Evolutionary conservation across 768 basidiomycete species (phyloP).

Genomic region (Trametes punicea): DNA sequence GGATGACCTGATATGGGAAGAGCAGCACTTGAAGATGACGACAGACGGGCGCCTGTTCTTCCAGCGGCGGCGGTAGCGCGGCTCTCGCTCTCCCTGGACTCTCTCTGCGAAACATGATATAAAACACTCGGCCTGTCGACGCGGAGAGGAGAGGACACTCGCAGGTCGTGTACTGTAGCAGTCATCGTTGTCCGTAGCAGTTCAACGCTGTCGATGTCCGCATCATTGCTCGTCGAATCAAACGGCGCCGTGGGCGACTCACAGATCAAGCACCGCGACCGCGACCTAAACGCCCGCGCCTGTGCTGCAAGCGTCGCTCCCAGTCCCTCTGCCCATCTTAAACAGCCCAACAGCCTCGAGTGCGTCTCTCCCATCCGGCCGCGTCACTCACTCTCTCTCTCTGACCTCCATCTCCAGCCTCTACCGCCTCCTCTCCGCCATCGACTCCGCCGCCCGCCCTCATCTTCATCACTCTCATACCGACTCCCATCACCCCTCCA

Average conservation of each 20-base stretch:
- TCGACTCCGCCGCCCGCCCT: conserved; percentile 8
- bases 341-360: conserved; percentile 23
- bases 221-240: conserved; percentile 16
- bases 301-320: not conserved
- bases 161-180: no score
- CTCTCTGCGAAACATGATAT: no score
- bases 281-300: not conserved
- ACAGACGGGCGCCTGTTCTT: no score
- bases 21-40: not conserved
- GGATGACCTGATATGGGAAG: not conserved
- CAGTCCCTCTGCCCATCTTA: not conserved
- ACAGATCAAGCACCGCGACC: conserved; percentile 11
- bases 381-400: conserved; percentile 4
- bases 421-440: conserved; percentile 21
- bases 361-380: conserved; percentile 22
- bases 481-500: not conserved
- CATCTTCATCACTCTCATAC: not conserved
- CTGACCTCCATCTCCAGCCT: conserved; percentile 19
- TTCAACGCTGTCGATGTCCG: conserved; percentile 7
- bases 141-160: no score
- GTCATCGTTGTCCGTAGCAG: not conserved
- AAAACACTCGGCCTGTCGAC: no score
- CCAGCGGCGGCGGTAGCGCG: no score
- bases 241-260: conserved; percentile 4
- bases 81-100: no score